These are phyloP conservation scores for Citrus sinensis DNA, from an alignment of 345 rosid species.

Conservation along the genomic window DVS_A1.0 CM039165.1:29055001-29055500, in stretches of 20 bases:
- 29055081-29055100: too few relatives aligned
- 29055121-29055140: too few relatives aligned
- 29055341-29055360: conserved; percentile 45
- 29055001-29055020: neutral
- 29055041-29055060: conserved; percentile 36
- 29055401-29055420: too few relatives aligned
- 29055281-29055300: conserved; percentile 45
- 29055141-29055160: too few relatives aligned
- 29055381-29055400: too few relatives aligned
- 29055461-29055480: too few relatives aligned
- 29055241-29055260: conserved; percentile 55
- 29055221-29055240: conserved; percentile 49
- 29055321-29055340: conserved; percentile 43
- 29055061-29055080: conserved; percentile 22
- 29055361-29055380: neutral
- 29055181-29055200: conserved; percentile 35
- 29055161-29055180: too few relatives aligned
- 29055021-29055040: conserved; percentile 38
- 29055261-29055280: conserved; percentile 29
- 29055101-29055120: too few relatives aligned
- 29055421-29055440: too few relatives aligned
- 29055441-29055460: too few relatives aligned
- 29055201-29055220: conserved; percentile 43
- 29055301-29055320: conserved; percentile 44
- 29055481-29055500: too few relatives aligned